These are phyloP conservation scores for Chalciporus sphaerocephalus DNA, from an alignment of 768 basidiomycete genomes.

Conservation along the genomic window DNA sequence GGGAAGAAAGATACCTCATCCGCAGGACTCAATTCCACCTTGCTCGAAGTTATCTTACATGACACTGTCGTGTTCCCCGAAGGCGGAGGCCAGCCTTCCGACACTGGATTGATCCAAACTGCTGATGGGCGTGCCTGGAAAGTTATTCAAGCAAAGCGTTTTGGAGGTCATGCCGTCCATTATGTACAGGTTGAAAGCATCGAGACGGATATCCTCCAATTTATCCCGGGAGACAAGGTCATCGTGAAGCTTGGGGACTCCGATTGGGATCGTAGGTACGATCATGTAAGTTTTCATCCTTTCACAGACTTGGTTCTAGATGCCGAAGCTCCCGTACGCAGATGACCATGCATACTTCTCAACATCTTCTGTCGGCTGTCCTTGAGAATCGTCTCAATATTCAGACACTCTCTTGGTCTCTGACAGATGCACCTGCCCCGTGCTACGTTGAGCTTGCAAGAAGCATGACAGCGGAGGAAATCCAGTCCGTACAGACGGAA, in stretches of 20 bases:
- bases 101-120: conserved; percentile 55
- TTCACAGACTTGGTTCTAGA: not conserved
- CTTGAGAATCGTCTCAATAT: conserved; percentile 60
- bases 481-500: conserved; percentile 53
- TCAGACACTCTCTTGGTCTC: conserved; percentile 79
- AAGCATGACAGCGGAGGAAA: conserved; percentile 60
- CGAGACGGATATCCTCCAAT: conserved; percentile 41
- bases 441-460: conserved; percentile 77
- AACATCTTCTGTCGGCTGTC: conserved; percentile 79
- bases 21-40: conserved; percentile 39
- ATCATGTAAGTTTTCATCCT: conserved; percentile 52
- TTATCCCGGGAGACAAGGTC: conserved; percentile 50
- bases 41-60: conserved; percentile 64
- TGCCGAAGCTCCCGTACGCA: conserved; percentile 22
- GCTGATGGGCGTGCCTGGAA: conserved; percentile 46
- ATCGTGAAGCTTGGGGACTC: conserved; percentile 50
- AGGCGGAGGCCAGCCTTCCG: conserved; percentile 78
- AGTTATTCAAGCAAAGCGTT: conserved; percentile 62
- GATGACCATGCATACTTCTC: conserved; percentile 85
- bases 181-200: conserved; percentile 47
- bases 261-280: conserved; percentile 63
- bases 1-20: conserved; percentile 51
- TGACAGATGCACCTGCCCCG: conserved; percentile 61
- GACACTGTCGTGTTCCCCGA: conserved; percentile 82
- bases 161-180: conserved; percentile 73